Percentiles rank a stretch among this genome's conserved stretches.
Evolutionary conservation across 2,329 filamentous ascomycete genomes (phyloP).

Genomic region (Cladosporium sp.): DNA sequence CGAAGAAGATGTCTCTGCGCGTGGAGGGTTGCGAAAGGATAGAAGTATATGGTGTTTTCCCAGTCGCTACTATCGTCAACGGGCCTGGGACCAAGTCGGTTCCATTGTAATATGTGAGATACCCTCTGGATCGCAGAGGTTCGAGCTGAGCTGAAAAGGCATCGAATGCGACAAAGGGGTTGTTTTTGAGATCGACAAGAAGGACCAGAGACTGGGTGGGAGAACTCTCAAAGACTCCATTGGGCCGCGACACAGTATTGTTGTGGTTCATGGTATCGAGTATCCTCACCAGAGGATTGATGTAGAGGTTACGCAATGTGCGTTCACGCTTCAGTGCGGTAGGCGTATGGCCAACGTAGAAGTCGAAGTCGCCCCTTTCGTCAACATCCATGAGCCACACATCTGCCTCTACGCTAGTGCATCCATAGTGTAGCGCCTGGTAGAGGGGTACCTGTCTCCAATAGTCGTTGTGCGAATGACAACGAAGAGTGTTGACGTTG

Average conservation of each 20-base stretch:
- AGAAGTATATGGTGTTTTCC: slow-evolving; percentile 61
- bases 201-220: slow-evolving; percentile 53
- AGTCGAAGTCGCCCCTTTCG: slow-evolving; percentile 47
- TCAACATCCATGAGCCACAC: slow-evolving; percentile 54
- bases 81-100: slow-evolving; percentile 54
- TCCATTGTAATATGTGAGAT: slow-evolving; percentile 51
- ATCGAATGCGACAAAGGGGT: slow-evolving; percentile 53
- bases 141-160: slow-evolving; percentile 57
- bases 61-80: slow-evolving; percentile 69
- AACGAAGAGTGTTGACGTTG: slow-evolving; percentile 55
- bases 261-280: slow-evolving; percentile 43
- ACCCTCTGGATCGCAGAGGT: slow-evolving; percentile 60
- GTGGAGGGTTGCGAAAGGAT: slow-evolving; percentile 52
- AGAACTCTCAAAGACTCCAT: slow-evolving; percentile 54
- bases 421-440: slow-evolving; percentile 61
- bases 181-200: slow-evolving; percentile 69
- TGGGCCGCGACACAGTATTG: not conserved
- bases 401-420: slow-evolving; percentile 67
- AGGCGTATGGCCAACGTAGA: slow-evolving; percentile 65
- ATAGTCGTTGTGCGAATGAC: slow-evolving; percentile 72
- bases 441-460: slow-evolving; percentile 64
- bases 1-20: slow-evolving; percentile 60
- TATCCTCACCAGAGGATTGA: slow-evolving; percentile 62
- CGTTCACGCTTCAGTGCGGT: slow-evolving; percentile 55
- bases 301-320: slow-evolving; percentile 64